Percentiles rank a stretch among this genome's conserved stretches.
Evolutionary conservation across 192 early-diverging fungal genomes (phyloP).

Genomic region (Geosiphon pyriformis): DNA sequence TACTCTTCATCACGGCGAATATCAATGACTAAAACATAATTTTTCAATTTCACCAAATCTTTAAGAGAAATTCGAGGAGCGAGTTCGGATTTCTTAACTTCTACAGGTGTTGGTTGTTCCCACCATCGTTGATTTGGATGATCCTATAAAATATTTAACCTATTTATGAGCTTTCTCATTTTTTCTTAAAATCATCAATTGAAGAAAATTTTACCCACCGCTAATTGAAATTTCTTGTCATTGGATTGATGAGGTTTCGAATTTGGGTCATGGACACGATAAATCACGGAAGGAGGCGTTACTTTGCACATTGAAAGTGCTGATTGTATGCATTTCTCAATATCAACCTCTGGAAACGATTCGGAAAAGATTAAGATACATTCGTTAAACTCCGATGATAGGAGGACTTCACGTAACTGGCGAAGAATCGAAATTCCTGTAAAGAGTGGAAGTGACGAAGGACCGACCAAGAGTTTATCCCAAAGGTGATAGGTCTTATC

Average conservation of each 20-base stretch:
- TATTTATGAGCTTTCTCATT: too few relatives aligned
- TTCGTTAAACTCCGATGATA: conserved; percentile 68
- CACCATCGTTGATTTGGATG: conserved; percentile 37
- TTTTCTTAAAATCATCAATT: too few relatives aligned
- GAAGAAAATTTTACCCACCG: conserved; percentile 1
- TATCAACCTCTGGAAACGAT: conserved; percentile 63
- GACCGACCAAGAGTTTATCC: conserved; percentile 68
- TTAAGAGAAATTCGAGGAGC: conserved; percentile 48
- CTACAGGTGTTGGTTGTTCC: conserved; percentile 44
- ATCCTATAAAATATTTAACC: conserved; percentile 26
- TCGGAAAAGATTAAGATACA: conserved; percentile 44
- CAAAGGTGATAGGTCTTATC: conserved; percentile 78
- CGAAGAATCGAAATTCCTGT: conserved; percentile 63
- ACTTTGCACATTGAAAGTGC: conserved; percentile 59
- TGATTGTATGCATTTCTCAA: conserved; percentile 61
- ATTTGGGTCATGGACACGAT: conserved; percentile 32
- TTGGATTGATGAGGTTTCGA: conserved; percentile 16
- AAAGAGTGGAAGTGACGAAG: conserved; percentile 60
- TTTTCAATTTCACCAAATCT: conserved; percentile 42
- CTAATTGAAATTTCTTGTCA: neutral
- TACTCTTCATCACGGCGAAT: conserved; percentile 51
- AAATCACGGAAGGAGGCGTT: conserved; percentile 59
- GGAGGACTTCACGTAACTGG: conserved; percentile 57
- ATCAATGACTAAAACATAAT: conserved; percentile 51
- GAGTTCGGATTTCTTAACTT: conserved; percentile 44